Evolutionary conservation across 345 rosid genomes (phyloP).

Genomic region (Gossypium raimondii): DNA sequence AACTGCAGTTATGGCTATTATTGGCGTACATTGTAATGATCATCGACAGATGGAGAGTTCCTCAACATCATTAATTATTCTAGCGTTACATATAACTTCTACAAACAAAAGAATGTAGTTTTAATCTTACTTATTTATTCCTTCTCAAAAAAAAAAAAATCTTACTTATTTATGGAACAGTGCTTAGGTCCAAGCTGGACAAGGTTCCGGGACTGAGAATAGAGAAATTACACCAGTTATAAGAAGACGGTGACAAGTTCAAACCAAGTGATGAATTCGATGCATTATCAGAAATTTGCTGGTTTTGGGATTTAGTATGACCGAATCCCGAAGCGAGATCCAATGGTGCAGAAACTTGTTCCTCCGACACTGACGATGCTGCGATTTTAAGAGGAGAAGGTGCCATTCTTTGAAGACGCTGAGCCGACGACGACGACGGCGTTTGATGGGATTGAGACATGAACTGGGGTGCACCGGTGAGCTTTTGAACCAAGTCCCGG

Average conservation of each 20-base stretch:
- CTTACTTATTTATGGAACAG: slow-evolving; percentile 20
- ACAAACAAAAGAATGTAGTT: neutral
- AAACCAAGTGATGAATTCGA: slow-evolving; percentile 32
- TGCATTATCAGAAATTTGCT: slow-evolving; percentile 14
- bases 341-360: slow-evolving; percentile 9
- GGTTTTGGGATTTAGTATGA: neutral
- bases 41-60: neutral
- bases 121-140: slow-evolving; percentile 4
- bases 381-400: slow-evolving; percentile 42
- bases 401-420: slow-evolving; percentile 34
- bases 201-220: slow-evolving; percentile 60
- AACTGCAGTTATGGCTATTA: neutral
- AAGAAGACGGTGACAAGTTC: slow-evolving; percentile 48
- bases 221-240: slow-evolving; percentile 46
- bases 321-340: neutral
- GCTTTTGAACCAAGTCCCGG: slow-evolving; percentile 78
- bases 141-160: neutral
- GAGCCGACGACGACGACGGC: neutral
- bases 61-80: neutral
- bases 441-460: slow-evolving; percentile 22
- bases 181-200: slow-evolving; percentile 42
- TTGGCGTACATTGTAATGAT: neutral
- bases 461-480: slow-evolving; percentile 52
- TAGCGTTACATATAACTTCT: neutral
- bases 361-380: slow-evolving; percentile 1